These are phyloP conservation scores for Penicillium fimorum DNA, from an alignment of 495 filamentous ascomycete genomes.

Conservation along the genomic window DNA sequence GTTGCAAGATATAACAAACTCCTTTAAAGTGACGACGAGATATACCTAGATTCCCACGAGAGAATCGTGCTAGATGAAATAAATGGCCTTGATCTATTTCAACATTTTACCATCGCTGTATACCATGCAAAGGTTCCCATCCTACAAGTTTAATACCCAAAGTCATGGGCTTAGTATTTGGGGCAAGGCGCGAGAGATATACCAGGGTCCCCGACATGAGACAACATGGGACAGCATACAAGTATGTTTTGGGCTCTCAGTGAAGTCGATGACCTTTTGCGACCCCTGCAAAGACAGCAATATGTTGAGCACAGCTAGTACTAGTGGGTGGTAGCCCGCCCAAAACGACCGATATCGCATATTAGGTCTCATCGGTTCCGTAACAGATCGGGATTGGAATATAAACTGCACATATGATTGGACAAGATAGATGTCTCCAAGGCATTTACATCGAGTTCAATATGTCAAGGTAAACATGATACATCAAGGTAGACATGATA, in stretches of 20 bases:
- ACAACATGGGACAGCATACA: not conserved
- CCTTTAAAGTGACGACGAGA: not conserved
- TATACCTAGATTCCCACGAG: not conserved
- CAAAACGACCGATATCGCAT: not conserved
- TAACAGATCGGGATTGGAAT: not conserved
- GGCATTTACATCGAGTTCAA: not conserved
- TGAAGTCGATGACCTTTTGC: not conserved
- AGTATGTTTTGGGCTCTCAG: not conserved
- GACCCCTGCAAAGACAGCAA: not conserved
- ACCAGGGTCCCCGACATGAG: not conserved
- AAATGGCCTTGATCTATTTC: not conserved
- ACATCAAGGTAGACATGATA: not conserved
- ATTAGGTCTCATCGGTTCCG: not conserved
- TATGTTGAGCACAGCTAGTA: not conserved
- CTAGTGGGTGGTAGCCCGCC: not conserved
- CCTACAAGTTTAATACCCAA: not conserved
- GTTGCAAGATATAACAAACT: not conserved
- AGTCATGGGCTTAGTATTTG: not conserved
- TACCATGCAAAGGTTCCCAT: not conserved
- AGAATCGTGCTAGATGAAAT: not conserved
- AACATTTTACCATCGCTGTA: not conserved
- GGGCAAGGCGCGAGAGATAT: not conserved
- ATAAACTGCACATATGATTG: not conserved
- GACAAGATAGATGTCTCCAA: not conserved
- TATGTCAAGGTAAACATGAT: not conserved